phyloP scores from a whole-genome alignment of 1,139 yeast species.

The Yamadazyma dushanensis region DNA sequence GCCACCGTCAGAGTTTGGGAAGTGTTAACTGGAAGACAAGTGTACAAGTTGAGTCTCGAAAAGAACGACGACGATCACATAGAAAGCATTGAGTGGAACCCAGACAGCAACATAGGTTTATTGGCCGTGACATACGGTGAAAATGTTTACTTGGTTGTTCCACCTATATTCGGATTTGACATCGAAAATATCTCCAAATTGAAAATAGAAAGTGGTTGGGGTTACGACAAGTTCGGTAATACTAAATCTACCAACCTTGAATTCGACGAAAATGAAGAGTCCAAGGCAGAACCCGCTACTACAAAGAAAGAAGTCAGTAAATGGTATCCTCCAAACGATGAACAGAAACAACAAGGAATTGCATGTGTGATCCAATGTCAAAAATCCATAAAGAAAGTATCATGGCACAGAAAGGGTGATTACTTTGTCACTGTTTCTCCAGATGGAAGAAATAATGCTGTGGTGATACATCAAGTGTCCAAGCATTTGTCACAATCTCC shows the following conservation, averaged over 20 bases:
- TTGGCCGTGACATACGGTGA: slow-evolving; percentile 88
- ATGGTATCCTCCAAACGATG: slow-evolving; percentile 81
- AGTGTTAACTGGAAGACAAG: slow-evolving; percentile 90
- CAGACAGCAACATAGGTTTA: slow-evolving; percentile 68
- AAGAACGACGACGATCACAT: slow-evolving; percentile 72
- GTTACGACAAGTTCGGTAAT: slow-evolving; percentile 75
- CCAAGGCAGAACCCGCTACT: slow-evolving; percentile 38
- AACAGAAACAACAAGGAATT: slow-evolving; percentile 65
- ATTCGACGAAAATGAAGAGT: slow-evolving; percentile 37
- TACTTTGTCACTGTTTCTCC: slow-evolving; percentile 94
- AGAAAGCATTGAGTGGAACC: slow-evolving; percentile 89
- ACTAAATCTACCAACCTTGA: slow-evolving; percentile 40
- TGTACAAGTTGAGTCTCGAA: slow-evolving; percentile 57
- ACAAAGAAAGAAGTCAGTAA: slow-evolving; percentile 63
- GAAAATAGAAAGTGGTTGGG: slow-evolving; percentile 88
- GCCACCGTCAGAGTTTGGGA: slow-evolving; percentile 98
- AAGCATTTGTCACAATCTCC: slow-evolving; percentile 98
- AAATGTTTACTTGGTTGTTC: slow-evolving; percentile 72
- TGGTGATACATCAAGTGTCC: slow-evolving; percentile 89
- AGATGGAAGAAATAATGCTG: slow-evolving; percentile 83
- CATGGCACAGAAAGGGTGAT: slow-evolving; percentile 98
- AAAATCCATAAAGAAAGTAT: slow-evolving; percentile 73
- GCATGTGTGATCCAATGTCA: slow-evolving; percentile 68
- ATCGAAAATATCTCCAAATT: slow-evolving; percentile 80
- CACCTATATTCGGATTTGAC: slow-evolving; percentile 88